A percentile compares a stretch with the other conserved stretches of the same genome.
Evolutionary conservation across 1,139 yeast genomes (phyloP).

Genomic region (Candida sojae): DNA sequence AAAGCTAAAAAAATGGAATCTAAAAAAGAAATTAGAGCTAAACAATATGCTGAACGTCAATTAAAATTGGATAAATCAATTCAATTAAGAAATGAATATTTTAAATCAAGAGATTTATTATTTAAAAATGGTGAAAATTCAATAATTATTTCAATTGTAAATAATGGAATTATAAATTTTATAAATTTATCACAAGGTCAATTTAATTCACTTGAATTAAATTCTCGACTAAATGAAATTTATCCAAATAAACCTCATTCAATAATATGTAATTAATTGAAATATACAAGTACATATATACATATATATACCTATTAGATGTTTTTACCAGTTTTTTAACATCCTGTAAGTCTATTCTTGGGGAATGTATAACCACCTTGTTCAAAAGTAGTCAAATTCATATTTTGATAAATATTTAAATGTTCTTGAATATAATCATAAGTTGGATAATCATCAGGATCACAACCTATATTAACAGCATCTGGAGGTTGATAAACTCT

Average conservation of each 20-base stretch:
- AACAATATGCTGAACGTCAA: conserved; percentile 27
- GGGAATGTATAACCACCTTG: conserved; percentile 71
- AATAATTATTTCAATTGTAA: conserved; percentile 65
- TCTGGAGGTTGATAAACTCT: conserved; percentile 75
- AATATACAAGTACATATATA: not conserved
- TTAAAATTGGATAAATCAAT: conserved; percentile 25
- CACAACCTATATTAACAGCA: conserved; percentile 61
- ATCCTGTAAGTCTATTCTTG: conserved; percentile 31
- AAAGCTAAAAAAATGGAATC: conserved; percentile 17
- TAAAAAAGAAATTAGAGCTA: conserved; percentile 21
- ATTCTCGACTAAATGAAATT: conserved; percentile 13
- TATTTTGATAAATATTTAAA: conserved; percentile 58
- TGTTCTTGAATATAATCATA: conserved; percentile 69
- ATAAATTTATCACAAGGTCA: conserved; percentile 59
- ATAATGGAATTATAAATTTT: conserved; percentile 73
- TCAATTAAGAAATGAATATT: conserved; percentile 27
- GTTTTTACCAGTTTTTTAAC: conserved; percentile 11
- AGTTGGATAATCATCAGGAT: conserved; percentile 75
- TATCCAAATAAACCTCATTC: conserved; percentile 14
- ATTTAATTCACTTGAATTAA: conserved; percentile 37
- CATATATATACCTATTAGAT: not conserved
- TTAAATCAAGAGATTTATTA: conserved; percentile 27
- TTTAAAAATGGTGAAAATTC: conserved; percentile 50
- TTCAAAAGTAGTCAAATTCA: conserved; percentile 66
- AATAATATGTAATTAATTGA: conserved; percentile 13